phyloP scores from a whole-genome alignment of 495 filamentous ascomycete genomes.

The Hyaloscypha variabilis region DNA sequence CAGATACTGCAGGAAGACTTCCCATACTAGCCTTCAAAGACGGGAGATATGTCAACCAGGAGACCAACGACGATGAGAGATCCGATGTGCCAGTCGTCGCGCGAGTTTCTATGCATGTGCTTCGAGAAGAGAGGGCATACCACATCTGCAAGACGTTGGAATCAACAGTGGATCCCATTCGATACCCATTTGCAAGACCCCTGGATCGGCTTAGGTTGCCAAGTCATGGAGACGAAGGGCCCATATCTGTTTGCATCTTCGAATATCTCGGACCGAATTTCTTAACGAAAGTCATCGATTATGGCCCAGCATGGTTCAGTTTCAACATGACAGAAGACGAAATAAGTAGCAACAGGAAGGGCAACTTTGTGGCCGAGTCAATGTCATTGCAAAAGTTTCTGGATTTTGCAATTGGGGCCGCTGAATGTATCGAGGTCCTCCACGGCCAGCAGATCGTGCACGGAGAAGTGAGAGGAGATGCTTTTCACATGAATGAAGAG shows the following conservation, averaged over 20 bases:
- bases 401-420: constrained; percentile 84
- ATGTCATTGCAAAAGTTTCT: constrained; percentile 74
- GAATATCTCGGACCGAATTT: constrained; percentile 75
- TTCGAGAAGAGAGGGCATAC: constrained; percentile 82
- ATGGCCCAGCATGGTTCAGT: constrained; percentile 56
- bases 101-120: constrained; percentile 74
- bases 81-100: constrained; percentile 57
- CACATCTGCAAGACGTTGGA: constrained; percentile 65
- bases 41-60: background rate
- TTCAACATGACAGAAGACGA: constrained; percentile 10
- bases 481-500: constrained; percentile 78
- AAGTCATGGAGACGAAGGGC: constrained; percentile 61
- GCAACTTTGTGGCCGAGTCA: constrained; percentile 45
- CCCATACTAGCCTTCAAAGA: background rate
- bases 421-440: constrained; percentile 82
- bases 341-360: constrained; percentile 1
- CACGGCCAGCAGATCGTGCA: constrained; percentile 81
- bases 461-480: constrained; percentile 83
- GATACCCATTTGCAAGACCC: constrained; percentile 71
- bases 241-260: constrained; percentile 73
- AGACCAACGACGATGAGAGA: background rate
- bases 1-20: background rate
- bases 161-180: constrained; percentile 64
- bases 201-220: constrained; percentile 71
- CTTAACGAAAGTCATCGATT: constrained; percentile 66